phyloP scores from a whole-genome alignment of 139 green algal genomes.

The Zygnema cylindricum region DNA sequence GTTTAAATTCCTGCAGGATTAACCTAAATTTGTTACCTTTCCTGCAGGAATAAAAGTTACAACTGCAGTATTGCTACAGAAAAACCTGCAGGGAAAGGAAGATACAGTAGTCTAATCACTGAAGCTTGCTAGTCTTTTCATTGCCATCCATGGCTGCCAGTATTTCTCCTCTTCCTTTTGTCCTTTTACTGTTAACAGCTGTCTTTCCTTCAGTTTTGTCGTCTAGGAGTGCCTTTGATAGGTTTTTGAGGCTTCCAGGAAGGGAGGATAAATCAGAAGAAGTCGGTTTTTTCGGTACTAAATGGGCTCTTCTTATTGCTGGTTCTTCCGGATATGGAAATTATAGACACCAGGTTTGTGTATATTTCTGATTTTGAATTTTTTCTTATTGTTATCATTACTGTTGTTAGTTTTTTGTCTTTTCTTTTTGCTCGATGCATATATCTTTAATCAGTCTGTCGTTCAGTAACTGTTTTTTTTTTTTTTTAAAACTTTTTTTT shows the following conservation, averaged over 20 bases:
- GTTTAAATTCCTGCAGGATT: neutral
- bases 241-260: neutral
- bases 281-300: constrained; percentile 44
- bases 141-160: neutral
- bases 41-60: too few relatives aligned
- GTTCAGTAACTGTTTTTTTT: too few relatives aligned
- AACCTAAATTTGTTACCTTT: too few relatives aligned
- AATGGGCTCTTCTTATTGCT: constrained; percentile 91
- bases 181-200: neutral
- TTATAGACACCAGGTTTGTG: constrained; percentile 90
- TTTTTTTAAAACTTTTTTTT: too few relatives aligned
- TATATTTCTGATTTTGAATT: too few relatives aligned
- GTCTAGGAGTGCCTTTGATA: neutral
- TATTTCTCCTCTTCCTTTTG: neutral
- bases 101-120: neutral
- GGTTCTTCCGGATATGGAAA: constrained; percentile 85
- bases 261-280: constrained; percentile 5
- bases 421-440: too few relatives aligned
- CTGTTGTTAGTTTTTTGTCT: too few relatives aligned
- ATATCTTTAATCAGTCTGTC: too few relatives aligned
- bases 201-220: neutral
- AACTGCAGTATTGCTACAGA: neutral
- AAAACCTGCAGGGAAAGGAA: neutral
- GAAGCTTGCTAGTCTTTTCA: neutral
- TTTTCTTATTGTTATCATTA: too few relatives aligned